Percentiles rank a stretch among this genome's conserved stretches.
phyloP scores from a whole-genome alignment of 2,329 filamentous ascomycete species.

The Clarireedia homoeocarpa region DNA sequence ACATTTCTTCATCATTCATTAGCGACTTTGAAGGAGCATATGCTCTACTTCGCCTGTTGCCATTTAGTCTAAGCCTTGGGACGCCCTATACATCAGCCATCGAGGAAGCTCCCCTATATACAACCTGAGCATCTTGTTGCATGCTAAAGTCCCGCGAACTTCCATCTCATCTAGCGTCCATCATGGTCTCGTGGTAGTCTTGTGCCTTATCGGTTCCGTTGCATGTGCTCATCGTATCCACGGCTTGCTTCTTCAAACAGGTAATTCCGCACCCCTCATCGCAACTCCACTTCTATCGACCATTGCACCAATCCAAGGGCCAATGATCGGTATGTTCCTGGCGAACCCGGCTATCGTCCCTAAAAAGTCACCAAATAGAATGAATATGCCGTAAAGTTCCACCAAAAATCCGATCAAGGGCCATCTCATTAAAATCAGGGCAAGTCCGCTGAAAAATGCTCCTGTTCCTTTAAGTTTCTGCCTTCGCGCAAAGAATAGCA shows the following conservation, averaged over 20 bases:
- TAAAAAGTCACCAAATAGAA: conserved; percentile 93
- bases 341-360: conserved; percentile 87
- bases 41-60: conserved; percentile 11
- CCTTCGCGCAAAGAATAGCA: conserved; percentile 86
- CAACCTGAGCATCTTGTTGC: not conserved
- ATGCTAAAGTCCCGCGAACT: not conserved
- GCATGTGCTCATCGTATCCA: not conserved
- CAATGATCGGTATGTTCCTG: conserved; percentile 74
- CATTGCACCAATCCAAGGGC: conserved; percentile 71
- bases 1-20: conserved; percentile 4
- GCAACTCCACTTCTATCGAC: conserved; percentile 65
- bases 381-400: conserved; percentile 86
- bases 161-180: not conserved
- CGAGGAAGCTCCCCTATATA: not conserved
- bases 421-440: conserved; percentile 84
- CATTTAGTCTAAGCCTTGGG: not conserved
- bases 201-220: not conserved
- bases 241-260: conserved; percentile 46
- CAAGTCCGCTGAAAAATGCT: conserved; percentile 76
- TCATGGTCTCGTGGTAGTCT: not conserved
- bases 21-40: conserved; percentile 9
- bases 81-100: not conserved
- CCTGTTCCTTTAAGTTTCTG: conserved; percentile 89
- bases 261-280: conserved; percentile 67
- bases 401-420: conserved; percentile 83